phyloP scores from a whole-genome alignment of 208 protist species.

The Crithidia expoeki region DNA sequence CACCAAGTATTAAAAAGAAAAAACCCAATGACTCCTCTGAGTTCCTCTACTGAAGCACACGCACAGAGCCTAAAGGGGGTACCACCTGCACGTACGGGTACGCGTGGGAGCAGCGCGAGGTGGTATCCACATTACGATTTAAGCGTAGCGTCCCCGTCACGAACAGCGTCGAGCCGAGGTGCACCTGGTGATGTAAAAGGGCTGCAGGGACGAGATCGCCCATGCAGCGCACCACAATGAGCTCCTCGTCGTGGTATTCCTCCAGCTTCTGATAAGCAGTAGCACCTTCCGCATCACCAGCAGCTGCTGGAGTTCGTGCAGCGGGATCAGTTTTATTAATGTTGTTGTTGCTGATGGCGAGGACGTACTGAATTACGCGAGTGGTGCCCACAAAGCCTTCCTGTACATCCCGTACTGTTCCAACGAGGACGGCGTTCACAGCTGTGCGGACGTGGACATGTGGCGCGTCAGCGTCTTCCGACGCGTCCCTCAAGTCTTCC shows the following conservation, averaged over 20 bases:
- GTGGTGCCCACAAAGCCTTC: slow-evolving; percentile 60
- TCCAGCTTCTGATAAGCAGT: background rate
- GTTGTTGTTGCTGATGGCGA: slow-evolving; percentile 35
- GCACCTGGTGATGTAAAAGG: slow-evolving; percentile 55
- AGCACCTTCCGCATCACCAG: background rate
- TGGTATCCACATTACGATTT: slow-evolving; percentile 74
- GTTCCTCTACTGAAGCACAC: slow-evolving; percentile 37
- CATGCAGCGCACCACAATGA: slow-evolving; percentile 78
- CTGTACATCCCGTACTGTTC: slow-evolving; percentile 72
- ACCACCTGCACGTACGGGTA: slow-evolving; percentile 85
- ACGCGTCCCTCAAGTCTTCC: background rate
- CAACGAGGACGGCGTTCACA: slow-evolving; percentile 65
- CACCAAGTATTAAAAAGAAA: too few species aligned
- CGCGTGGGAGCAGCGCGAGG: slow-evolving; percentile 68
- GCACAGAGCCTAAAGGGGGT: slow-evolving; percentile 67
- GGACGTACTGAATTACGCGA: slow-evolving; percentile 69
- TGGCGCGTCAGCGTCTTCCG: slow-evolving; percentile 16
- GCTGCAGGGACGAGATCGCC: slow-evolving; percentile 49
- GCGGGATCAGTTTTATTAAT: background rate
- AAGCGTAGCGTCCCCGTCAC: slow-evolving; percentile 71
- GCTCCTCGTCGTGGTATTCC: slow-evolving; percentile 44
- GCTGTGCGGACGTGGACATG: slow-evolving; percentile 63
- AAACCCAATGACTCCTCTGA: too few species aligned
- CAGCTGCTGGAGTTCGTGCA: background rate
- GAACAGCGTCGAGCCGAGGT: slow-evolving; percentile 49